Evolutionary conservation across 306 rosid genomes (phyloP).

Genomic region (Psophocarpus tetragonolobus): DNA sequence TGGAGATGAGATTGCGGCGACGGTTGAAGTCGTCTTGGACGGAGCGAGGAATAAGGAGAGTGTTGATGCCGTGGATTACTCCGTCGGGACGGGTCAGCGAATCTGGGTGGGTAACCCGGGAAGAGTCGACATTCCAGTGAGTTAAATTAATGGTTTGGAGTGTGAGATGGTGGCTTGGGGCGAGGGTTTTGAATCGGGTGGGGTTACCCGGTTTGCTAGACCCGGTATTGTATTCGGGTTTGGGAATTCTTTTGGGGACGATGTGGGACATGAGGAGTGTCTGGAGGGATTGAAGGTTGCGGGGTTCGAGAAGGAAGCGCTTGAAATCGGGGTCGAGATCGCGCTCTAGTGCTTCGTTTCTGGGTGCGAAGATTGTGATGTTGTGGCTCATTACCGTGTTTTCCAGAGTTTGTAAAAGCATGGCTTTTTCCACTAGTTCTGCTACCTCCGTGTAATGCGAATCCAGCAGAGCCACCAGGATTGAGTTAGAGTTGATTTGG

Average conservation of each 20-base stretch:
- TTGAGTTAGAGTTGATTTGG: slow-evolving; percentile 75
- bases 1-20: slow-evolving; percentile 63
- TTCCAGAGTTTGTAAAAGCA: slow-evolving; percentile 64
- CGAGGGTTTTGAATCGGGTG: slow-evolving; percentile 44
- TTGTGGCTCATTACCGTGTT: slow-evolving; percentile 59
- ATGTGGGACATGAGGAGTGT: slow-evolving; percentile 59
- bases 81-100: slow-evolving; percentile 71
- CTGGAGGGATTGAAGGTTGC: slow-evolving; percentile 66
- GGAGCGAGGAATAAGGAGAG: slow-evolving; percentile 61
- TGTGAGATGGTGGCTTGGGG: neutral
- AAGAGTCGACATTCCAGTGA: slow-evolving; percentile 46
- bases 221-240: neutral
- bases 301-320: slow-evolving; percentile 69
- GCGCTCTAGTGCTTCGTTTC: slow-evolving; percentile 69
- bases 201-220: neutral
- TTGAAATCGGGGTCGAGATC: slow-evolving; percentile 75
- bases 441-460: slow-evolving; percentile 81
- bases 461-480: slow-evolving; percentile 74
- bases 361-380: slow-evolving; percentile 78
- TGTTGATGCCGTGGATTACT: slow-evolving; percentile 73
- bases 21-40: slow-evolving; percentile 72
- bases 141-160: neutral
- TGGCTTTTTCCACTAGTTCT: slow-evolving; percentile 70
- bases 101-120: slow-evolving; percentile 47
- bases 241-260: slow-evolving; percentile 52